These are phyloP conservation scores for Xanthoconium separans DNA, from an alignment of 1,284 basidiomycete genomes.

Conservation along the genomic window DNA sequence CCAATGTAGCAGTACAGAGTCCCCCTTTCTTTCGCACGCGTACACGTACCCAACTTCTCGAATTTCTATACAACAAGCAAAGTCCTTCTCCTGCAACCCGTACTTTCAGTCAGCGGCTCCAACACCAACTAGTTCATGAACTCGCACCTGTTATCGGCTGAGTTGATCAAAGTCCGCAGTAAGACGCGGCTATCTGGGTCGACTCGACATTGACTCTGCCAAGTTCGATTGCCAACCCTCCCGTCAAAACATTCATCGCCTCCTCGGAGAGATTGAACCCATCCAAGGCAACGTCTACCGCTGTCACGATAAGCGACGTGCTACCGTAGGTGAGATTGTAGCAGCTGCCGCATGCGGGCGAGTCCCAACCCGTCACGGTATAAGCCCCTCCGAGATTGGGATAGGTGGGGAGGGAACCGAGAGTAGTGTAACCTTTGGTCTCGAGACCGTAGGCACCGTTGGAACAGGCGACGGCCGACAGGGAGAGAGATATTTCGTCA, in stretches of 20 bases:
- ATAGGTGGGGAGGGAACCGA: constrained; percentile 47
- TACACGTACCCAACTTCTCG: too few relatives aligned
- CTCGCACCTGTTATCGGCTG: not conserved
- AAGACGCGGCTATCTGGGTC: constrained; percentile 22
- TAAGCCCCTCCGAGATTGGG: constrained; percentile 32
- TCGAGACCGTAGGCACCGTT: constrained; percentile 40
- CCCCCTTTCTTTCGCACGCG: not conserved
- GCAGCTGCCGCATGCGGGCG: constrained; percentile 32
- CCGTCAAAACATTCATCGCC: constrained; percentile 38
- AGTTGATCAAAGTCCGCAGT: constrained; percentile 21
- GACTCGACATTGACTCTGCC: constrained; percentile 28
- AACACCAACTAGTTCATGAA: not conserved
- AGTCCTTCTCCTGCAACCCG: too few relatives aligned
- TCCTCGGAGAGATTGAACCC: constrained; percentile 38
- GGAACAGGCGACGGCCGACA: constrained; percentile 47
- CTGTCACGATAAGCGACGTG: constrained; percentile 27
- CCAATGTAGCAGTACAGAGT: not conserved
- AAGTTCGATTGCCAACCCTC: constrained; percentile 25
- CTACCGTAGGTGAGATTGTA: constrained; percentile 30
- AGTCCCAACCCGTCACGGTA: constrained; percentile 24
- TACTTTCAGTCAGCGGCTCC: too few relatives aligned
- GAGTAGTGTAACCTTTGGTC: constrained; percentile 33
- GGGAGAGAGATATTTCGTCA: constrained; percentile 35
- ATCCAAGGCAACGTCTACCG: constrained; percentile 30
- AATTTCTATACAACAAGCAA: too few relatives aligned